phyloP scores from a whole-genome alignment of 2,329 filamentous ascomycete species.

The Ceratocystis ficicola region DNA sequence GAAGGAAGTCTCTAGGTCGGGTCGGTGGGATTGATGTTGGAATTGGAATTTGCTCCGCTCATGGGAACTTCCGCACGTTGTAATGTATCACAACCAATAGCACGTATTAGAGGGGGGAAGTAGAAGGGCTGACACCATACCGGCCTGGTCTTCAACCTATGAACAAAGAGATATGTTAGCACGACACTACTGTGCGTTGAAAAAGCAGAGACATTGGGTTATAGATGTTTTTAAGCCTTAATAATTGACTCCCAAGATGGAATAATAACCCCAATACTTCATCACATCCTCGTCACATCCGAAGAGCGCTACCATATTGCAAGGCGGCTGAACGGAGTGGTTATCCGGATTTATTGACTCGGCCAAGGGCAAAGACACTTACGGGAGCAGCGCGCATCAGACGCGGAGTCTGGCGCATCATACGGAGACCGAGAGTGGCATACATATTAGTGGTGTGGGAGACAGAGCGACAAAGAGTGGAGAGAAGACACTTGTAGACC shows the following conservation, averaged over 20 bases:
- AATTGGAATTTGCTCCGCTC: not conserved
- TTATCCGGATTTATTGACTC: not conserved
- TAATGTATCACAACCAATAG: not conserved
- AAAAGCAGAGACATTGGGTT: not conserved
- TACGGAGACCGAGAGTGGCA: slow-evolving; percentile 52
- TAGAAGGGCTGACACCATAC: slow-evolving; percentile 37
- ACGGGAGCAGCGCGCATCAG: slow-evolving; percentile 64
- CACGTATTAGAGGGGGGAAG: not conserved
- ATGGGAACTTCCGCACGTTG: not conserved
- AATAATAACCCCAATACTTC: slow-evolving; percentile 19
- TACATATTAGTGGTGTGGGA: slow-evolving; percentile 40
- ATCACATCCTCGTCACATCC: slow-evolving; percentile 5
- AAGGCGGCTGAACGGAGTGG: slow-evolving; percentile 3
- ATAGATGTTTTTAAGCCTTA: not conserved
- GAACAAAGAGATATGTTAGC: slow-evolving; percentile 27
- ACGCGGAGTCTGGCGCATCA: slow-evolving; percentile 54
- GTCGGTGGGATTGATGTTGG: not conserved
- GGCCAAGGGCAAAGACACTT: slow-evolving; percentile 32
- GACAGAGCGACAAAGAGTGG: slow-evolving; percentile 13
- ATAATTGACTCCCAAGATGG: not conserved
- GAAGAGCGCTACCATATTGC: not conserved
- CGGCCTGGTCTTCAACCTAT: slow-evolving; percentile 55
- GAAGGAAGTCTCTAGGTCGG: not conserved
- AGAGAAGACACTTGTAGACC: slow-evolving; percentile 1
- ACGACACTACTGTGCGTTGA: not conserved